Conservation (phyloP, 208 protist genomes). For the Leishmania major region DNA sequence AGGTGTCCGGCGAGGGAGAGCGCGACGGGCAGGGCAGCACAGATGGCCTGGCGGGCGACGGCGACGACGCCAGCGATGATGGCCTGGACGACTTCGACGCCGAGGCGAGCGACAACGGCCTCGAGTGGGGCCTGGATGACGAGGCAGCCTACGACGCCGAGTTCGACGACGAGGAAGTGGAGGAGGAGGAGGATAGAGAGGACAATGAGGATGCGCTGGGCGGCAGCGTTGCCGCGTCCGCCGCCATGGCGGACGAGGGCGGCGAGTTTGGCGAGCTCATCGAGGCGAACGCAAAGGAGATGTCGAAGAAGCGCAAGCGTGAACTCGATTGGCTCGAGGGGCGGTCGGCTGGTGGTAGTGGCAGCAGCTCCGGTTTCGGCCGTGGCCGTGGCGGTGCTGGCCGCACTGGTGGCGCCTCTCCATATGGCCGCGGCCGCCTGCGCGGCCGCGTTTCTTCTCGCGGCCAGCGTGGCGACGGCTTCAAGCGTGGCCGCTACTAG, state of each 20-base stretch:
- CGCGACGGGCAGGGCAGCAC: constrained; percentile 3
- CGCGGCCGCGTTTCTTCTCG: constrained; percentile 11
- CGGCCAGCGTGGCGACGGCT: constrained; percentile 13
- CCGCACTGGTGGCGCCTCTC: constrained; percentile 17
- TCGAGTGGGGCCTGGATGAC: constrained; percentile 81
- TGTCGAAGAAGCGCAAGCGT: constrained; percentile 72
- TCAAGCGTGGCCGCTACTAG: constrained; percentile 35
- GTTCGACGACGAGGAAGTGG: constrained; percentile 36
- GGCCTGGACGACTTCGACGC: constrained; percentile 46
- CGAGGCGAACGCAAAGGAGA: constrained; percentile 55
- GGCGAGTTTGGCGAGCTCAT: constrained; percentile 86
- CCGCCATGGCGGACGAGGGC: constrained; percentile 54
- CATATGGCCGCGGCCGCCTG: constrained; percentile 31
- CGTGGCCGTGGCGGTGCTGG: constrained; percentile 11
- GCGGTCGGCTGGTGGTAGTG: constrained; percentile 24
- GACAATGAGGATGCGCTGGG: constrained; percentile 50
- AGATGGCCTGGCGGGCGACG: not conserved
- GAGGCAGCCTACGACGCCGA: constrained; percentile 55
- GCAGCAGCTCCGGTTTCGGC: constrained; percentile 8
- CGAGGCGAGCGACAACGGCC: constrained; percentile 46
- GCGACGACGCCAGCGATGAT: not conserved
- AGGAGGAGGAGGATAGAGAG: constrained; percentile 32
- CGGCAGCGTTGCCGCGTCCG: constrained; percentile 15
- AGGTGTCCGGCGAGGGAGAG: constrained; percentile 29
- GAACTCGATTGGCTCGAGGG: constrained; percentile 76